Evolutionary conservation across 129 eudicot species (phyloP).

Genomic region (Apium graveolens): DNA sequence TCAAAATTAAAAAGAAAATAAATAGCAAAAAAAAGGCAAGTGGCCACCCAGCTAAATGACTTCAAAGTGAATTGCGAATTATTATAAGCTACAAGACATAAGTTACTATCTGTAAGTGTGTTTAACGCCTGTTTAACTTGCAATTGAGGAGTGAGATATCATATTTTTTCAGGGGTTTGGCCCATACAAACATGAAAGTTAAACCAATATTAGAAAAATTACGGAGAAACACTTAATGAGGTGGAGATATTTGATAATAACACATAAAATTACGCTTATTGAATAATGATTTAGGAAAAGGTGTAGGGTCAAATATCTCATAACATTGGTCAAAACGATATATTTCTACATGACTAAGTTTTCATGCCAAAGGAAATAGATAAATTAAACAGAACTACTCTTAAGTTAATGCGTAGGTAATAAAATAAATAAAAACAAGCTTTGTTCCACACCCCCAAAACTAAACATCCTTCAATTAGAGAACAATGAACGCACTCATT

Average conservation of each 20-base stretch:
- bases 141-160: neutral
- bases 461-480: neutral
- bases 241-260: neutral
- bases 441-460: neutral
- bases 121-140: neutral
- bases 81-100: neutral
- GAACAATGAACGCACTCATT: neutral
- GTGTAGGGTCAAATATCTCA: neutral
- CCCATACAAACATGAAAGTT: neutral
- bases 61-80: neutral
- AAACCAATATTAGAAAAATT: neutral
- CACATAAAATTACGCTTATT: neutral
- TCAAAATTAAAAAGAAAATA: too few relatives aligned
- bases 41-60: neutral
- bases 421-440: neutral
- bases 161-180: neutral
- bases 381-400: neutral
- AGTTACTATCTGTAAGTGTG: neutral
- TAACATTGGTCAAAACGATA: neutral
- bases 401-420: neutral
- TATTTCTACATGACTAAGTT: neutral
- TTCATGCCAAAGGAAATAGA: neutral
- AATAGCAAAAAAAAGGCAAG: neutral
- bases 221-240: neutral
- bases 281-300: neutral